Evolutionary conservation across 2,329 filamentous ascomycete genomes (phyloP).

Genomic region (Curvularia eragrostidis): DNA sequence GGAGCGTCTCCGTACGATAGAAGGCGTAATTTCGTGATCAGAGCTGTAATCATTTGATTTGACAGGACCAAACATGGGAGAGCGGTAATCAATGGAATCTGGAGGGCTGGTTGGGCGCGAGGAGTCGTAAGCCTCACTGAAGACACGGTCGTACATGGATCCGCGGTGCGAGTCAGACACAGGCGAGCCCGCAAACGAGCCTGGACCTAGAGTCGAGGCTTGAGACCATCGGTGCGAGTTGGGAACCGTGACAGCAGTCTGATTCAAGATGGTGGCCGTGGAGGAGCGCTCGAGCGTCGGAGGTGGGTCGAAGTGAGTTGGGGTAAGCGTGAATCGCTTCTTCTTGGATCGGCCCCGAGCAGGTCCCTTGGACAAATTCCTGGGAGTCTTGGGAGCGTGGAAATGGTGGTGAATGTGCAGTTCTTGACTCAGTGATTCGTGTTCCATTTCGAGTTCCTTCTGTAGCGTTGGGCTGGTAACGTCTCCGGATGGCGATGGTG

Average conservation of each 20-base stretch:
- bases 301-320: constrained; percentile 57
- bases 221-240: constrained; percentile 67
- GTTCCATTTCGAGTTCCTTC: constrained; percentile 68
- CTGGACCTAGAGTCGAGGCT: constrained; percentile 68
- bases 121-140: constrained; percentile 66
- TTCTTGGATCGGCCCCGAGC: constrained; percentile 66
- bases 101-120: constrained; percentile 79
- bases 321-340: constrained; percentile 71
- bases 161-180: constrained; percentile 72
- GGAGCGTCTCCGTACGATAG: constrained; percentile 8
- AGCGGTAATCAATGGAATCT: constrained; percentile 67
- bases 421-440: constrained; percentile 57
- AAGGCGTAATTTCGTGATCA: constrained; percentile 23
- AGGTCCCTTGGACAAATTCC: constrained; percentile 56
- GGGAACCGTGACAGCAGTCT: constrained; percentile 66
- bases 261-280: constrained; percentile 67
- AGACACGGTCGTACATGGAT: constrained; percentile 78
- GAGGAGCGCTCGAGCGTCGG: constrained; percentile 54
- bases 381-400: constrained; percentile 60
- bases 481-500: constrained; percentile 37
- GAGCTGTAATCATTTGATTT: constrained; percentile 32
- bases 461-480: constrained; percentile 61
- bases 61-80: constrained; percentile 65
- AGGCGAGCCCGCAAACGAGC: constrained; percentile 83
- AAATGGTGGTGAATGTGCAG: constrained; percentile 96